Percentiles rank a stretch among this genome's conserved stretches.
These are phyloP conservation scores for Castanea sativa DNA, from an alignment of 306 rosid genomes.

Conservation along the genomic window DNA sequence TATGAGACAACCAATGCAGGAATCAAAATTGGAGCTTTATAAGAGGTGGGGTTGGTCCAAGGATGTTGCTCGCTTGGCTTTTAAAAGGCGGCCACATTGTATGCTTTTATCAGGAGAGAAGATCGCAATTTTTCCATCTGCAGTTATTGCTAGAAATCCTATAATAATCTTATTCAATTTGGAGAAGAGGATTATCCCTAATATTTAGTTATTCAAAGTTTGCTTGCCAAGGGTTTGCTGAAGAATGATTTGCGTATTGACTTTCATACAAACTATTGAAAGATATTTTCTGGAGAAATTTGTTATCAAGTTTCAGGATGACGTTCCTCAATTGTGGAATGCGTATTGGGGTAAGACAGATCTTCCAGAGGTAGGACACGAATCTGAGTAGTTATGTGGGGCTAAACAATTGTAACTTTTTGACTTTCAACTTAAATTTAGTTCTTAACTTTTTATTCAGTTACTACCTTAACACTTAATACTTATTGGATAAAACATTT, in stretches of 20 bases:
- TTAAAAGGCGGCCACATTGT: slow-evolving; percentile 15
- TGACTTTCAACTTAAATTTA: background rate
- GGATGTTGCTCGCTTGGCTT: slow-evolving; percentile 16
- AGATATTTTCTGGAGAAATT: slow-evolving; percentile 10
- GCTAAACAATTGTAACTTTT: background rate
- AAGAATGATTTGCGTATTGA: background rate
- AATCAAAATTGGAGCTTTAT: slow-evolving; percentile 10
- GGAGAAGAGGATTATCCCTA: slow-evolving; percentile 29
- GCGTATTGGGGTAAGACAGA: slow-evolving; percentile 19
- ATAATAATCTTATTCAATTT: slow-evolving; percentile 9
- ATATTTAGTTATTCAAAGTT: slow-evolving; percentile 21
- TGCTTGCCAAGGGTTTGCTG: slow-evolving; percentile 22
- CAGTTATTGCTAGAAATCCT: slow-evolving; percentile 2
- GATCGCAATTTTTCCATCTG: slow-evolving; percentile 1
- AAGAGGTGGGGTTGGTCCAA: slow-evolving; percentile 35
- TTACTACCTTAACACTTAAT: no score
- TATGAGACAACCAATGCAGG: background rate
- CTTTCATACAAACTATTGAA: background rate
- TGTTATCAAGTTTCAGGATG: slow-evolving; percentile 20
- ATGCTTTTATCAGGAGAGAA: slow-evolving; percentile 24
- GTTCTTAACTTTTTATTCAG: no score
- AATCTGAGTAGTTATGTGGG: background rate
- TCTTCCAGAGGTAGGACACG: background rate
- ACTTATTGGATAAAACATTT: no score
- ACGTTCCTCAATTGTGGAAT: slow-evolving; percentile 22